Conservation (phyloP, 208 protist species). For the Leishmania amazonensis region DNA sequence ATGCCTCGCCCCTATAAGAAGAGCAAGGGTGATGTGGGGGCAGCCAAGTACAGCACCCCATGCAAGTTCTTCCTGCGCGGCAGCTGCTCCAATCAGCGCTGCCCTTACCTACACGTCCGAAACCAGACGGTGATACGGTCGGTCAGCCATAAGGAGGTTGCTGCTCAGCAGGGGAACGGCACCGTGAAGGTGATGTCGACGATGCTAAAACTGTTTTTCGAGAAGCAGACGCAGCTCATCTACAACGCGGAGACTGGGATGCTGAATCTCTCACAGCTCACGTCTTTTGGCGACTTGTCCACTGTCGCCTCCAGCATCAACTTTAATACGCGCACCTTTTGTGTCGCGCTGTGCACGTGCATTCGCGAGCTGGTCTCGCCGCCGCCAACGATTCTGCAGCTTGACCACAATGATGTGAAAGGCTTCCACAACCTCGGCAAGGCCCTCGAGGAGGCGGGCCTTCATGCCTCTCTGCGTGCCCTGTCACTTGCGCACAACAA, state of each 20-base stretch:
- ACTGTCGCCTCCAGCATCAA: constrained; percentile 69
- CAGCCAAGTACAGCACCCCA: constrained; percentile 36
- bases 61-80: constrained; percentile 79
- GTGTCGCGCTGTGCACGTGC: constrained; percentile 68
- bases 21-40: constrained; percentile 34
- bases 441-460: constrained; percentile 60
- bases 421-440: constrained; percentile 57
- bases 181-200: constrained; percentile 56
- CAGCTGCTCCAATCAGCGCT: constrained; percentile 70
- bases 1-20: constrained; percentile 76
- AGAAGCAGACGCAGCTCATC: constrained; percentile 77
- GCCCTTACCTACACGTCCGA: constrained; percentile 75
- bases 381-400: constrained; percentile 56
- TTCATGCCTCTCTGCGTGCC: constrained; percentile 61
- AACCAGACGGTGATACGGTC: constrained; percentile 38
- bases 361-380: constrained; percentile 69
- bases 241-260: constrained; percentile 54
- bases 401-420: constrained; percentile 72
- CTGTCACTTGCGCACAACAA: constrained; percentile 72
- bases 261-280: constrained; percentile 67
- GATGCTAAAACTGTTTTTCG: constrained; percentile 89
- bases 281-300: constrained; percentile 51
- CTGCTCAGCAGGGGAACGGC: constrained; percentile 15
- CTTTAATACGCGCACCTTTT: constrained; percentile 86
- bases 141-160: constrained; percentile 12